A percentile compares a stretch with the other conserved stretches of the same genome.
phyloP scores from a whole-genome alignment of 2,329 filamentous ascomycete species.

The Thermomyces lanuginosus region DNA sequence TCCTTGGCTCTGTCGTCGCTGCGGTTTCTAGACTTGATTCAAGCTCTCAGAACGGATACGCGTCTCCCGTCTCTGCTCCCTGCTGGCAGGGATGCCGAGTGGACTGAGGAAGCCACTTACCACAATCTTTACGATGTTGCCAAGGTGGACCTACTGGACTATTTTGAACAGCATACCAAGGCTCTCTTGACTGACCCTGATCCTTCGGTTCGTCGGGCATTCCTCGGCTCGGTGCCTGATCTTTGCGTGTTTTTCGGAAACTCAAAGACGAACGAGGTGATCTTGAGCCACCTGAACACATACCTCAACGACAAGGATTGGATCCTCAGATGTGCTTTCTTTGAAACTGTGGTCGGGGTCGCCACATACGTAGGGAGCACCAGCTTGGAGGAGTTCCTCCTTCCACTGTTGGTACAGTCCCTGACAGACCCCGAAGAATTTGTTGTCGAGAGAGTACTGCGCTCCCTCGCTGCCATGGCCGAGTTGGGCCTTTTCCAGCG shows the following conservation, averaged over 20 bases:
- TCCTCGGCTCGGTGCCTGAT: slow-evolving; percentile 77
- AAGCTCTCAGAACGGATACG: slow-evolving; percentile 69
- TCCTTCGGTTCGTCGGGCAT: slow-evolving; percentile 72
- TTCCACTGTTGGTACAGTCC: slow-evolving; percentile 90
- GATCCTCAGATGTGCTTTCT: slow-evolving; percentile 92
- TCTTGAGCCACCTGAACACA: slow-evolving; percentile 88
- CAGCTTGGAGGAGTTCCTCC: slow-evolving; percentile 82
- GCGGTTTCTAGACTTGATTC: slow-evolving; percentile 77
- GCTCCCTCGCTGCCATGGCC: slow-evolving; percentile 76
- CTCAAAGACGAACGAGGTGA: slow-evolving; percentile 84
- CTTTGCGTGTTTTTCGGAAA: slow-evolving; percentile 92
- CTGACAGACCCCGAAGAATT: slow-evolving; percentile 85
- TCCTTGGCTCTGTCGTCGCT: slow-evolving; percentile 74
- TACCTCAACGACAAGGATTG: slow-evolving; percentile 94
- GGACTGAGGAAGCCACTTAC: slow-evolving; percentile 51
- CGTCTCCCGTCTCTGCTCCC: slow-evolving; percentile 62
- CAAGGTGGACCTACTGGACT: slow-evolving; percentile 61
- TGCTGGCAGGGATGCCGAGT: slow-evolving; percentile 55
- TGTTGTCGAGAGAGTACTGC: slow-evolving; percentile 77
- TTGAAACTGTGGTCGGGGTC: slow-evolving; percentile 86
- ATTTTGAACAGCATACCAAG: slow-evolving; percentile 81
- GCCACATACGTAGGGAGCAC: slow-evolving; percentile 77
- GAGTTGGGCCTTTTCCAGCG: slow-evolving; percentile 75
- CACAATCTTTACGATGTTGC: slow-evolving; percentile 77
- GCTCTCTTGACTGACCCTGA: slow-evolving; percentile 75